Percentiles rank a stretch among this genome's conserved stretches.
phyloP scores from a whole-genome alignment of 208 protist species.

The Angomonas ambiguus region DNA sequence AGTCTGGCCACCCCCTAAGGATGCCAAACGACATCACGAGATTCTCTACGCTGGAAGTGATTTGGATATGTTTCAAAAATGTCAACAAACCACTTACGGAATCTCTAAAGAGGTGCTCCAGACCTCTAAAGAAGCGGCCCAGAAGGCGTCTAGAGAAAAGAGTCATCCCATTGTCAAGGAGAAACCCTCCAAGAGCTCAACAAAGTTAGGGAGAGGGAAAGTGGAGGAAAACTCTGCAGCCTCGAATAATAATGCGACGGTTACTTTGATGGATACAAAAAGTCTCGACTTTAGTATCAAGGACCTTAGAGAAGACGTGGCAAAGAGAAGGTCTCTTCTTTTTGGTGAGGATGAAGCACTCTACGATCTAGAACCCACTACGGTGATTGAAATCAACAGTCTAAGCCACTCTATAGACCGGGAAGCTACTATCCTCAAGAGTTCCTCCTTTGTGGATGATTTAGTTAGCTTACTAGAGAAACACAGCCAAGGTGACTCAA shows the following conservation, averaged over 20 bases:
- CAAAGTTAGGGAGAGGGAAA: background rate
- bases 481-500: background rate
- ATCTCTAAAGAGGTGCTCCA: background rate
- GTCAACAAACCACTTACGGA: constrained; percentile 26
- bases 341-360: background rate
- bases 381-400: background rate
- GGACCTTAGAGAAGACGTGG: background rate
- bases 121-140: background rate
- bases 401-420: background rate
- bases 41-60: background rate
- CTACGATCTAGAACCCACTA: background rate
- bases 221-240: background rate
- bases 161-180: background rate
- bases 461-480: background rate
- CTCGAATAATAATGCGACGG: background rate
- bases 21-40: background rate
- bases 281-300: background rate
- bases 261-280: background rate
- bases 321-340: background rate
- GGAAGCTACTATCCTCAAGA: background rate
- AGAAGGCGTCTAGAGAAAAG: background rate
- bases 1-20: constrained; percentile 27
- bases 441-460: constrained; percentile 3
- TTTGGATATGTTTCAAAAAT: constrained; percentile 22
- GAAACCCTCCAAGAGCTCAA: background rate